Evolutionary conservation across 139 green algal species (phyloP), one percentile per base, ranked within the genome.

Genomic region (Desmodesmus armatus): DNA sequence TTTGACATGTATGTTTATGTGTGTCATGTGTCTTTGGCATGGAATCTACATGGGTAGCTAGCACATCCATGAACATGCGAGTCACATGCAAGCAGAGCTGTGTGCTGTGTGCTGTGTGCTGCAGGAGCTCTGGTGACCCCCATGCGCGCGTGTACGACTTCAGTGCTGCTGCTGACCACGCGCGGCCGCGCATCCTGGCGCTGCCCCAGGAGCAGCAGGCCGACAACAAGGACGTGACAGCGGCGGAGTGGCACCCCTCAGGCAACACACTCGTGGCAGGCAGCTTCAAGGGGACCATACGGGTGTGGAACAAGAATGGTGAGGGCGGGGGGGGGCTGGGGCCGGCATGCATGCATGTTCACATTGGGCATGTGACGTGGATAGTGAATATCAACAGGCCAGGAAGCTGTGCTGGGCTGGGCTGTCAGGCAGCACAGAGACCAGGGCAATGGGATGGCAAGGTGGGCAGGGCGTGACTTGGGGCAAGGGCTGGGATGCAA

Each of bases 221-320:
- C 25, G 55, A 67, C 49, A 93, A 51, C 60, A 95, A 95, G 74
- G 96, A 99, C 86, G 95, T 99, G 15, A 98, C 96, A 0, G 97
- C 95, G 19, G 84, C 99, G 41, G 96, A 98, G 83, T 99, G 97
- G 97, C 95, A 95, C 77, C 90, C 83, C 0, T 94, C 98, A 41
- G 96, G 96, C 25, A 87, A 82, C 23, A 80, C 95, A 84, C 92
- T 99, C 29, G 97, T 95, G 0, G 98, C 95, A 0, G 97, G 96
- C 1, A 96, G 92, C 5, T 98, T 97, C 58, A 94, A 98, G 84
- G 96, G 96, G 39, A 85, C 92, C 13, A 94, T 93, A 21, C 85
- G 95, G 19, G 90, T 99, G 17, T 99, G 96, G 94, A 89, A 85
- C 19, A 94, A 92, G 33, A 92, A 96, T 9, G 96, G 96, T 94